Base-by-base conservation (phyloP, 257 asterid genomes). In the Solanum chiquidenum region DNA sequence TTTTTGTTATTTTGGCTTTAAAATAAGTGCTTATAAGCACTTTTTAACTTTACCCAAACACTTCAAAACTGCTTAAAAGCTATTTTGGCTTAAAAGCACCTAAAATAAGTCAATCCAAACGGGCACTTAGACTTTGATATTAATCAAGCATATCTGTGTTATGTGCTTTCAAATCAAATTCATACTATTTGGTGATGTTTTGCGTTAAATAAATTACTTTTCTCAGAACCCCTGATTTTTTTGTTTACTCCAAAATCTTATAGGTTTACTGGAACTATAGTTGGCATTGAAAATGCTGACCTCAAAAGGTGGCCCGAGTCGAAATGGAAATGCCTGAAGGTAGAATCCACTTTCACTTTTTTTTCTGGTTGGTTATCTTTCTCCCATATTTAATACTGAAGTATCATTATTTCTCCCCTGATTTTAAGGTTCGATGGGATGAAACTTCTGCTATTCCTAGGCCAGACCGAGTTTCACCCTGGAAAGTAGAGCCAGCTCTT, bases 401-500 rank as follows among this genome's bases (percentile, higher is more conserved):
- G 4, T 60, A 60, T 86, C 46, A 49, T 58, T 49, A 31, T 68
- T 38, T 14, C 12, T 40, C 14, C 20, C 33, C 27, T 86, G 40
- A 71, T 72, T 62, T 86, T 44, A 88, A 96, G 99, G 99, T 95
- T 79, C 94, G 99, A 14, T 97, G 99, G 99, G 99, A 97, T 90
- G 99, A 95, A 91, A 95, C 91, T 42, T 95, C 96, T 55, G 86
- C 96, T 37, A 93, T 95, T 90, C 91, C 96, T 89, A 94, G 99
- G 68, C 99, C 99, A 2, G 99, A 95, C 74, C 94, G 95, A 88
- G 99, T 97, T 85, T 97, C 99, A 21, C 98, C 99, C 25, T 97
- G 99, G 99, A 94, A 97, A 88, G 90, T 95, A 90, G 99, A 96
- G 84, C 99, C 95, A 68, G 95, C 99, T 52, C 95, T 96, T 80